Conservation (phyloP, 768 basidiomycete species). For the Podaxis mareebaensis region DNA sequence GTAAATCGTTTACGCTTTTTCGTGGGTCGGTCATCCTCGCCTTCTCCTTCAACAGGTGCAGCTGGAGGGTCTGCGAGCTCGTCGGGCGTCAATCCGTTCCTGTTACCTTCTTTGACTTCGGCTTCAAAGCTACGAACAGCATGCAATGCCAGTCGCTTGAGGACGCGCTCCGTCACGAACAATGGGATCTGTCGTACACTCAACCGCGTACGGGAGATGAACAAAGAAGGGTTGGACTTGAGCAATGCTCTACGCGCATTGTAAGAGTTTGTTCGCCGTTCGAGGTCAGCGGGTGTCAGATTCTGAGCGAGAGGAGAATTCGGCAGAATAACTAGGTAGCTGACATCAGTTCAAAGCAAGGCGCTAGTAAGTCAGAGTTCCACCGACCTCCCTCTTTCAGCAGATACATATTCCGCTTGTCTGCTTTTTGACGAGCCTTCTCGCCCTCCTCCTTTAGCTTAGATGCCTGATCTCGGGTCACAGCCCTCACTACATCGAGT, state of each 20-base stretch:
- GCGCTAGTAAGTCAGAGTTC: neutral
- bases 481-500: slow-evolving; percentile 86
- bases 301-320: slow-evolving; percentile 78
- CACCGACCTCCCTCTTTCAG: slow-evolving; percentile 90
- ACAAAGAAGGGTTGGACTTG: slow-evolving; percentile 90
- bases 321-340: slow-evolving; percentile 77
- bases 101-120: slow-evolving; percentile 65
- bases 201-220: slow-evolving; percentile 91
- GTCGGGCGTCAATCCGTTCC: slow-evolving; percentile 66
- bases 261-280: slow-evolving; percentile 83
- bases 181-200: slow-evolving; percentile 91
- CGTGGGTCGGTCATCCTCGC: neutral
- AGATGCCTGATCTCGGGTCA: slow-evolving; percentile 85
- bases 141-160: slow-evolving; percentile 86
- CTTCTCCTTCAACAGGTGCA: slow-evolving; percentile 25
- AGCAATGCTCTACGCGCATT: slow-evolving; percentile 82
- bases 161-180: slow-evolving; percentile 85
- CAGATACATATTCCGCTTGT: slow-evolving; percentile 95
- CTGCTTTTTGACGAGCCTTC: slow-evolving; percentile 81
- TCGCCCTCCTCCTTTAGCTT: slow-evolving; percentile 90
- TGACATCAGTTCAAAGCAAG: neutral
- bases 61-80: slow-evolving; percentile 57
- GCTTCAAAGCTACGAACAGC: slow-evolving; percentile 76
- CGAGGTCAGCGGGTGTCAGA: slow-evolving; percentile 74
- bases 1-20: slow-evolving; percentile 28